Base-by-base conservation (phyloP, 441 rosid species). In the Bocquillonia castaneifolia region DNA sequence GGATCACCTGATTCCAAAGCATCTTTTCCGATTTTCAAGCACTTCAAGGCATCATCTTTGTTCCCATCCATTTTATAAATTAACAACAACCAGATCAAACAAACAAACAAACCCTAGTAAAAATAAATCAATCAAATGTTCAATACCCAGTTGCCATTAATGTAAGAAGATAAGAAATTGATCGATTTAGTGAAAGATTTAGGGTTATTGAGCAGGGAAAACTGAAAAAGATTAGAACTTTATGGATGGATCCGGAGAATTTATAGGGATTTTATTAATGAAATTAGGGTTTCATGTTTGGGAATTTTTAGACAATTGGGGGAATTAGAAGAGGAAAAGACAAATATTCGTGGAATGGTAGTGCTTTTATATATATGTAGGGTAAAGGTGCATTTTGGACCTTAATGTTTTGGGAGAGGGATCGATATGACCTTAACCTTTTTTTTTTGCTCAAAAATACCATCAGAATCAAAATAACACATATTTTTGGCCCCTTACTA, bases 1-100 rank as follows among this genome's bases (percentile, higher is more conserved):
- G 81, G 83, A 82, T 94, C 92, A 18, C 98, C 94, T 0, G 90
- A 73, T 54, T 76, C 78, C 3, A 90, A 70, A 10, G 96, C 96
- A 29, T 82, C 87, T 64, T 86, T 90, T 5, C 89, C 97, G 73
- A 91, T 88, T 68, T 76, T 83, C 63, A 94, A 71, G 81, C 96
- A 90, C 76, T 88, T 93, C 76, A 91, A 80, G 13, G 97, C 98
- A 55, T 93, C 98, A 45, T 91, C 98, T 74, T 91, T 93, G 82
- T 93, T 93, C 58, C 98, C 85, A 55, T 93, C 98, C 98, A 93
- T 93, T 25, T 40, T 34, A 47, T 23, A 45, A 15, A 51, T 44
- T 64, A 69, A 67, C 8, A 50, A 61, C 5, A 47, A 68, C n/a
- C 10, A 14, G 26, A 40, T 37, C 25, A 54, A 2, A 55, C 12